phyloP scores from a whole-genome alignment of 1,139 yeast species.

The Taphrina confusa region DNA sequence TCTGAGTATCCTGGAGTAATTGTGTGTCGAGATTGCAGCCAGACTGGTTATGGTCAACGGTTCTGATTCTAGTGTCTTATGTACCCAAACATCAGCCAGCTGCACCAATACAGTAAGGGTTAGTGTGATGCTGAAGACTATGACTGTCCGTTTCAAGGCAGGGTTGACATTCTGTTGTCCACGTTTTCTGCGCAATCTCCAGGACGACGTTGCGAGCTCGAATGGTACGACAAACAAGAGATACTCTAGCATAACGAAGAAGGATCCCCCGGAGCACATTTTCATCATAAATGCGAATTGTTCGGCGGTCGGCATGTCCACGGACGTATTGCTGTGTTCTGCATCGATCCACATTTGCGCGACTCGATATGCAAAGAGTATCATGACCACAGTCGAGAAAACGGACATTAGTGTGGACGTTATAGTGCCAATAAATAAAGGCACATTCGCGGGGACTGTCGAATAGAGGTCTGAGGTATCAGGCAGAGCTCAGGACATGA shows the following conservation, averaged over 20 bases:
- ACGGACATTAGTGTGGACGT: conserved; percentile 15
- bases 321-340: background rate
- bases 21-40: background rate
- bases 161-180: background rate
- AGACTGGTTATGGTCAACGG: background rate
- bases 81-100: conserved; percentile 16
- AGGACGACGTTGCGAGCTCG: background rate
- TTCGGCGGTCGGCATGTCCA: conserved; percentile 8
- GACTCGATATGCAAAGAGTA: conserved; percentile 14
- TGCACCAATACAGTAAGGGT: background rate
- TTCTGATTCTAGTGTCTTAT: conserved; percentile 3
- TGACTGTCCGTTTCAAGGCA: background rate
- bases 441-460: conserved; percentile 7
- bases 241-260: conserved; percentile 12
- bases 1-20: conserved; percentile 1
- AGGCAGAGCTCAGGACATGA: background rate
- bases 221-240: conserved; percentile 7
- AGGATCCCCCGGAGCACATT: conserved; percentile 16
- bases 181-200: background rate
- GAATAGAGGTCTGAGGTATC: conserved; percentile 1
- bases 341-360: conserved; percentile 16
- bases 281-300: conserved; percentile 19
- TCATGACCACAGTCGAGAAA: conserved; percentile 8
- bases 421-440: conserved; percentile 15
- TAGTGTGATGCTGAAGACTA: background rate